phyloP scores from a whole-genome alignment of 768 basidiomycete genomes.

The Rhizopogon rudus region DNA sequence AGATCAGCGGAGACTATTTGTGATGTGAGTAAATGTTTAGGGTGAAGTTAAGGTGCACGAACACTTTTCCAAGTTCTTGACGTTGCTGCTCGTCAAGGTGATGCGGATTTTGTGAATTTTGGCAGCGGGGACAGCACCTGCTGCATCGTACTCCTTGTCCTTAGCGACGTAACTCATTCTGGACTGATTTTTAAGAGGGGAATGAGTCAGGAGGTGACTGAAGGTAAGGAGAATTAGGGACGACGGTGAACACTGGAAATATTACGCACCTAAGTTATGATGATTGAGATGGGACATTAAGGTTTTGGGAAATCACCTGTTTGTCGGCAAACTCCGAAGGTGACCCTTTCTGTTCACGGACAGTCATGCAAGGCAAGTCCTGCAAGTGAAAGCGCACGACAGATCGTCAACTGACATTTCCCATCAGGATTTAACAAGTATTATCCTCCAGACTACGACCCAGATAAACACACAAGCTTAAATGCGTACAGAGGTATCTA shows the following conservation, averaged over 20 bases:
- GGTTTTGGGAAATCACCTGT: neutral
- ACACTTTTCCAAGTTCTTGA: conserved; percentile 99
- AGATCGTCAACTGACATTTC: conserved; percentile 5
- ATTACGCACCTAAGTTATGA: neutral
- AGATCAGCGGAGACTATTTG: conserved; percentile 85
- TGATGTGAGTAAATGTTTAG: neutral
- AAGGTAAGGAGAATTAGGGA: neutral
- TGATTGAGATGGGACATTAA: neutral
- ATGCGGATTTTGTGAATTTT: conserved; percentile 99
- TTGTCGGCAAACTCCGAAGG: neutral
- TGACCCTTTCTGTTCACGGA: neutral
- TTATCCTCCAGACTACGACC: conserved; percentile 74
- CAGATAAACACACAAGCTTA: conserved; percentile 63
- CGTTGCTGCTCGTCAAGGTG: conserved; percentile 96
- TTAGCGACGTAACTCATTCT: conserved; percentile 99
- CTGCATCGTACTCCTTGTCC: conserved; percentile 97
- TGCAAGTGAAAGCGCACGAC: neutral
- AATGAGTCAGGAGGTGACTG: conserved; percentile 85
- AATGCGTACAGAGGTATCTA: conserved; percentile 63
- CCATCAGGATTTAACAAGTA: conserved; percentile 69
- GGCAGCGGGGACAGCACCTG: conserved; percentile 80
- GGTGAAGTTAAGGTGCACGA: conserved; percentile 14
- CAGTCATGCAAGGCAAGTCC: conserved; percentile 38
- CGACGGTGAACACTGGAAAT: neutral
- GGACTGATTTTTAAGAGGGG: conserved; percentile 9